Conservation (phyloP, 2,329 filamentous ascomycete genomes). For the Coniochaeta sp. region DNA sequence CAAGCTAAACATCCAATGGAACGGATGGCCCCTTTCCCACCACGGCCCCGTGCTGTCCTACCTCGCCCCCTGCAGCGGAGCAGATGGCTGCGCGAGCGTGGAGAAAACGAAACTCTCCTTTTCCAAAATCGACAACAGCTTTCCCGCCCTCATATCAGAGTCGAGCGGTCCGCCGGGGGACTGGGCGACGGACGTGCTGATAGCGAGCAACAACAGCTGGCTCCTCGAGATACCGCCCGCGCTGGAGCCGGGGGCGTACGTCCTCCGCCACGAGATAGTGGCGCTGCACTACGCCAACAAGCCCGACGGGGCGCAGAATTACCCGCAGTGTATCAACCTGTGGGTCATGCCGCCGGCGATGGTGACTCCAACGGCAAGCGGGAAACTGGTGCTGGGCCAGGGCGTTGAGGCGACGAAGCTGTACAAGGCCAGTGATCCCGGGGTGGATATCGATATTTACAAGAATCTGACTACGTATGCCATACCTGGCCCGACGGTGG, state of each 20-base stretch:
- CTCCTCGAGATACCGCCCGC: slow-evolving; percentile 34
- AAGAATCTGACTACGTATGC: slow-evolving; percentile 13
- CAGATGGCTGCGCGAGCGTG: slow-evolving; percentile 30
- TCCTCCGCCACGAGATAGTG: slow-evolving; percentile 46
- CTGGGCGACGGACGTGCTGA: slow-evolving; percentile 39
- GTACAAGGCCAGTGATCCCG: slow-evolving; percentile 17
- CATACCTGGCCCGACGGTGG: slow-evolving; percentile 21
- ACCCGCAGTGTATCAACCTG: slow-evolving; percentile 22
- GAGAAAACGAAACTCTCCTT: slow-evolving; percentile 31
- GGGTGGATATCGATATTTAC: slow-evolving; percentile 17
- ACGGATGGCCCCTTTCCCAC: slow-evolving; percentile 49
- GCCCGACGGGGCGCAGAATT: slow-evolving; percentile 20
- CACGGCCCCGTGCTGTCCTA: slow-evolving; percentile 34
- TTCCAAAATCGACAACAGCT: slow-evolving; percentile 35
- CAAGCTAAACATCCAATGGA: slow-evolving; percentile 53
- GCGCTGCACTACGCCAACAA: slow-evolving; percentile 25
- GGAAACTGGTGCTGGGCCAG: slow-evolving; percentile 6
- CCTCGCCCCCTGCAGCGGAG: slow-evolving; percentile 24
- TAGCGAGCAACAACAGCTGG: slow-evolving; percentile 46
- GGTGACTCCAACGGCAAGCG: neutral
- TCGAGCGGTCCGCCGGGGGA: slow-evolving; percentile 13
- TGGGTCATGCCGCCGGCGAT: slow-evolving; percentile 13
- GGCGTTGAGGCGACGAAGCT: slow-evolving; percentile 14
- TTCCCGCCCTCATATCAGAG: slow-evolving; percentile 19
- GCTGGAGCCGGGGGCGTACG: slow-evolving; percentile 39